Base-by-base conservation (phyloP, 2,329 filamentous ascomycete species). In the Hysterium pulicare region DNA sequence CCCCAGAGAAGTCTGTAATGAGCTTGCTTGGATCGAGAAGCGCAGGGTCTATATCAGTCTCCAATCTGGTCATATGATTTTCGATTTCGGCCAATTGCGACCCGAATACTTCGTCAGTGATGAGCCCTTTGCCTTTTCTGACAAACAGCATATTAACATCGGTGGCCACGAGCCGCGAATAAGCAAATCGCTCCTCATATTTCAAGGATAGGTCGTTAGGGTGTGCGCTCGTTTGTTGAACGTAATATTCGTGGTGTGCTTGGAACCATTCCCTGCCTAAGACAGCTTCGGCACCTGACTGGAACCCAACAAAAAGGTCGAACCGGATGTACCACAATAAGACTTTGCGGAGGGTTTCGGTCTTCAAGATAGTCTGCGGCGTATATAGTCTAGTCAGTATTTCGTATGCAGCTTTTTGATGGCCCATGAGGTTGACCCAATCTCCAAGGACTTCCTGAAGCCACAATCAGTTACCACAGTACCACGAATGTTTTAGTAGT, bases 301-400 rank as follows among this genome's bases (percentile, higher is more conserved):
- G 83, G 48, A 96, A 78, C 1, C 87, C 86, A 5, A 88, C 83
- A 44, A 90, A 87, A 8, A 90, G 76, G 63, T 97, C 93, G 59
- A 95, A 95, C 26, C 90, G 83, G 22, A 83, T 77, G 64, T 95
- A 96, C 93, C 93, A 97, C n/a, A 78, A 75, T 38, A 95, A 77
- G 33, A 93, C 81, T 56, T 86, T 82, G 22, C 86, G 80, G 22
- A 84, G 80, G 11, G 86, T 77, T 3, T 84, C 75, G 8, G 84
- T 86, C 50, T 86, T 74, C 71, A 84, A 82, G 33, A 87, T 81
- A 0, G 82, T 85, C 48, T 90, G 74, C 0, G 89, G 87, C 0
- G 83, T 89, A 61, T 89, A 90, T 0, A 96, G 71, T 33, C 84
- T 80, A 1, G 78, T 85, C 34, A 97, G 71, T 55, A 97, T 84